Conservation (phyloP, 2,329 filamentous ascomycete species). For the Aspergillus felis region DNA sequence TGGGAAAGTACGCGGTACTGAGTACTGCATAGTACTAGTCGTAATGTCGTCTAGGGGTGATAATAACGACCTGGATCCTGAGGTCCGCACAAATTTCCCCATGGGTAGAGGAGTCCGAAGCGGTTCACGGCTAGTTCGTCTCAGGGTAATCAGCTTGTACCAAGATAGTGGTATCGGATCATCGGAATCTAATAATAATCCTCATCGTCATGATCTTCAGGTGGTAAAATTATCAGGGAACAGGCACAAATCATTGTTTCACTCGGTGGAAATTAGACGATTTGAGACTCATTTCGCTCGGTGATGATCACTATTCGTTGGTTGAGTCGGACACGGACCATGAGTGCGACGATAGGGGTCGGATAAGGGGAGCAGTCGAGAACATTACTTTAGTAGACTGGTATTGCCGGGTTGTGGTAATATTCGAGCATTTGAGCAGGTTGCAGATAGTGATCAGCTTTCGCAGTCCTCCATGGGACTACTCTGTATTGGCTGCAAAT, state of each 20-base stretch:
- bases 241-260: background rate
- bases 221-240: background rate
- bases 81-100: background rate
- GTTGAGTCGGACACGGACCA: conserved; percentile 3
- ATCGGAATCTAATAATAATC: conserved; percentile 8
- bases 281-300: conserved; percentile 5
- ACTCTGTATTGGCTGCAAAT: background rate
- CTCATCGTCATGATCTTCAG: background rate
- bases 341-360: background rate
- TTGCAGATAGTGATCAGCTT: background rate
- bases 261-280: background rate
- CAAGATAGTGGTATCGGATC: conserved; percentile 4
- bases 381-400: background rate
- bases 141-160: background rate
- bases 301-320: background rate
- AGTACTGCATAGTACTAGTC: background rate
- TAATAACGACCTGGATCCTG: background rate
- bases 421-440: background rate
- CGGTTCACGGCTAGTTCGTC: background rate
- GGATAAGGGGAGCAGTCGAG: background rate
- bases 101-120: background rate
- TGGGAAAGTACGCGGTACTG: background rate
- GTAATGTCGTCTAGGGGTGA: background rate
- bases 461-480: background rate
- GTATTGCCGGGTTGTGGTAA: background rate